Evolutionary conservation across 495 filamentous ascomycete species (phyloP), one percentile per base, ranked within the genome.

Genomic region (Sporormia fimetaria): DNA sequence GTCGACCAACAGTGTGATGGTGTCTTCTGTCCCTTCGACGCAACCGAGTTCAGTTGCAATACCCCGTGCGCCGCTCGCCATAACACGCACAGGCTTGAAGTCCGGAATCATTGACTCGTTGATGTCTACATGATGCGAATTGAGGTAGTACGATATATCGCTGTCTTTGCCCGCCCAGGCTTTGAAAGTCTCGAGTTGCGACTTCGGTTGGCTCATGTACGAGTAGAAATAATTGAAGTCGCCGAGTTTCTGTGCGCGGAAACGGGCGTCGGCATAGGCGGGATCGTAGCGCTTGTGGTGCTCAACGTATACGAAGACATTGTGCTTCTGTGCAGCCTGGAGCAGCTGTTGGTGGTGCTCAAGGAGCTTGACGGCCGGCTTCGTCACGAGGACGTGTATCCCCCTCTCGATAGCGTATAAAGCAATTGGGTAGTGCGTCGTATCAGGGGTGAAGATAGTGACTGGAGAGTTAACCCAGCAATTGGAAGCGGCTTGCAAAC

Each of bases 201-300:
- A 78, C 58, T 95, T 94, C 16, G 87, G 87, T 68, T 95, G 87
- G 35, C 75, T 81, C 87, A 95, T 94, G 67, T 94, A 95, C 48
- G 74, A 80, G 67, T 94, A 94, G 63, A 94, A 95, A 69, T 94
- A 94, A 64, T 92, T 94, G 73, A 94, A 94, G 60, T 94, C 82
- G 34, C 87, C 87, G 4, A 95, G 63, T 20, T 57, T 55, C 53
- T 69, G 62, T 0, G 87, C 84, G 44, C 80, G 76, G 55, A 76
- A 76, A n/a, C 67, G 64, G 1, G 87, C 87, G 56, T 95, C 87
- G 4, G 81, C 71, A 67, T 95, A 95, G 0, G 83, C 85, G 0
- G 87, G 87, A 58, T 94, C 87, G 61, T 76, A 95, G 33, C 87
- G 83, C 60, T 95, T 95, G 70, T 95, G 87, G 64, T 95, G 87